Percentiles rank a stretch among this genome's conserved stretches.
Conservation (phyloP, 352 stramenopile species). For the Globisporangium spiculum region DNA sequence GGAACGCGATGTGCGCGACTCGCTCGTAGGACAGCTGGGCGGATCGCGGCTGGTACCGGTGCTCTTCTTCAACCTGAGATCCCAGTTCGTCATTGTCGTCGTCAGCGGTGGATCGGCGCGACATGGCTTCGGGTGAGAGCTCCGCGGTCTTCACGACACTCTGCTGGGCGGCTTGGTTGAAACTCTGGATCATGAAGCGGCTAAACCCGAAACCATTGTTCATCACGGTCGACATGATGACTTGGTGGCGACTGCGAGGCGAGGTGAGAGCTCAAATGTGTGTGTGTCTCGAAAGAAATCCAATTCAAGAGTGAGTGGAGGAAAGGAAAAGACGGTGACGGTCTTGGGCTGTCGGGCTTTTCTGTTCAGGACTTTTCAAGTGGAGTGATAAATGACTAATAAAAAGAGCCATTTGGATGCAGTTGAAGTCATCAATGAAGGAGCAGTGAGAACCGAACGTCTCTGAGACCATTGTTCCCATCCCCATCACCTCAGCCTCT, state of each 20-base stretch:
- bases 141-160: background rate
- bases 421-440: background rate
- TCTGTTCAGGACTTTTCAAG: background rate
- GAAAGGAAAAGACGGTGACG: background rate
- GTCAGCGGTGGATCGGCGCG: slow-evolving; percentile 16
- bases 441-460: slow-evolving; percentile 18
- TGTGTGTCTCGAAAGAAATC: slow-evolving; percentile 4
- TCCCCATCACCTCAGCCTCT: background rate
- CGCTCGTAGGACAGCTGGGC: slow-evolving; percentile 15
- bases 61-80: background rate
- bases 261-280: background rate
- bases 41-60: background rate
- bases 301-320: slow-evolving; percentile 16
- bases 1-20: slow-evolving; percentile 8
- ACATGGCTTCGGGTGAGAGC: slow-evolving; percentile 9
- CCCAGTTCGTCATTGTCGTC: background rate
- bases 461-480: slow-evolving; percentile 6
- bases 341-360: background rate
- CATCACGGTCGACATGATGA: slow-evolving; percentile 11
- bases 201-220: slow-evolving; percentile 16
- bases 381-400: background rate
- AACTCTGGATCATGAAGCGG: slow-evolving; percentile 16
- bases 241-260: background rate
- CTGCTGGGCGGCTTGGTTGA: background rate
- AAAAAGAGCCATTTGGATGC: background rate